phyloP scores from a whole-genome alignment of 1,284 basidiomycete species.

The Trametes sp. region DNA sequence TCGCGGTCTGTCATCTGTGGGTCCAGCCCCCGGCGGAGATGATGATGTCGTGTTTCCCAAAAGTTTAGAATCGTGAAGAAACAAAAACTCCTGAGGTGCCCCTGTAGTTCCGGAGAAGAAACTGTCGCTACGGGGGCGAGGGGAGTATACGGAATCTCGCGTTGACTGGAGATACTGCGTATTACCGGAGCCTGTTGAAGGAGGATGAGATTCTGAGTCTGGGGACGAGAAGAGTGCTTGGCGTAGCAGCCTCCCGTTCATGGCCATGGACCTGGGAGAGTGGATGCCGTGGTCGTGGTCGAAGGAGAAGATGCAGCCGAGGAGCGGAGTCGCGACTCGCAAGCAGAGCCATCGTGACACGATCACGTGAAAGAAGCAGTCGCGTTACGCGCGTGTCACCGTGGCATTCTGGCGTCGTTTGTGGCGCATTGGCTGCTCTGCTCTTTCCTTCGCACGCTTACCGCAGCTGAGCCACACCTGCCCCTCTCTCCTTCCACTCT shows the following conservation, averaged over 20 bases:
- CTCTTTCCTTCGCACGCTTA: conserved; percentile 9
- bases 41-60: background rate
- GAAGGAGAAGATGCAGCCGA: background rate
- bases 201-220: conserved; percentile 3
- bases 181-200: background rate
- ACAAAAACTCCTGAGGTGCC: too few species aligned
- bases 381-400: conserved; percentile 16
- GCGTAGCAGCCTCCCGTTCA: conserved; percentile 21
- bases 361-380: conserved; percentile 27
- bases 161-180: background rate
- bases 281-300: conserved; percentile 13
- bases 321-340: background rate
- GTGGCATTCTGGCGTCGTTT: conserved; percentile 11
- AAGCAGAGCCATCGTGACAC: conserved; percentile 16
- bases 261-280: background rate
- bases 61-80: background rate
- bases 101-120: background rate
- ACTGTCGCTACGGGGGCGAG: background rate
- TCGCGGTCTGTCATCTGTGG: background rate
- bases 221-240: conserved; percentile 19
- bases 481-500: background rate
- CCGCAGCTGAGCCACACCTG: conserved; percentile 14
- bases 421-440: conserved; percentile 11
- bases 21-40: background rate
- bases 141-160: background rate